Base-by-base conservation (phyloP, 768 basidiomycete genomes). In the Rhizopogon roseolus region DNA sequence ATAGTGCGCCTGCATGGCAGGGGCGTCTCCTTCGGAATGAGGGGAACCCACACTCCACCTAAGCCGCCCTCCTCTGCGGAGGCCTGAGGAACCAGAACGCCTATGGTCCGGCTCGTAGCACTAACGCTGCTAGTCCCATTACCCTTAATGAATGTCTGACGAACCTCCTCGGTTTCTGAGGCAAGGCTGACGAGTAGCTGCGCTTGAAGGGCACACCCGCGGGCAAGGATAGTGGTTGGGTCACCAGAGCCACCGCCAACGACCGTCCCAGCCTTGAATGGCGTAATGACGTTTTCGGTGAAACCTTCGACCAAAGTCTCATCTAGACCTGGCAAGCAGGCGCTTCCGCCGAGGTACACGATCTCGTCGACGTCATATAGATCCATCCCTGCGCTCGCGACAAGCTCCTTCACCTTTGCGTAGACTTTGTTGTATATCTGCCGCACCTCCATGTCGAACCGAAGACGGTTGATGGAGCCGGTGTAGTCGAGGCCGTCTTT, bases 401-500 rank as follows among this genome's bases (percentile, higher is more conserved):
- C 76, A n/a, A 91, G 75, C 27, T 77, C 72, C 41, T 70, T 66
- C 49, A 85, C 77, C 41, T 78, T 77, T 29, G 65, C 60, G 13
- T 77, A 75, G 46, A 90, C 79, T 54, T 76, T 67, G 50, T 73
- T 70, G 66, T 91, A 91, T 22, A 89, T 72, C 8, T 81, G 59
- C 16, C 81, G 72, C 1, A 80, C 79, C 60, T 85, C 74, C 67
- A 86, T 76, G 58, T 86, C 85, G 58, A 77, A 79, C 8, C 80
- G 76, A 56, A 82, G 68, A 8, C 78, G 73, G 56, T 79, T 82
- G 64, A 85, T 78, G 9, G 81, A 77, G 7, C 84, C 87, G 4
- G 90, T 93, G 65, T 86, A 93, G 71, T 99, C 96, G 37, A 90
- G 66, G 1, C 95, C 96, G 54, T 96, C 94, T 69, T 95, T 96